phyloP scores from a whole-genome alignment of 2,329 filamentous ascomycete genomes.

The Penicillium sp. region DNA sequence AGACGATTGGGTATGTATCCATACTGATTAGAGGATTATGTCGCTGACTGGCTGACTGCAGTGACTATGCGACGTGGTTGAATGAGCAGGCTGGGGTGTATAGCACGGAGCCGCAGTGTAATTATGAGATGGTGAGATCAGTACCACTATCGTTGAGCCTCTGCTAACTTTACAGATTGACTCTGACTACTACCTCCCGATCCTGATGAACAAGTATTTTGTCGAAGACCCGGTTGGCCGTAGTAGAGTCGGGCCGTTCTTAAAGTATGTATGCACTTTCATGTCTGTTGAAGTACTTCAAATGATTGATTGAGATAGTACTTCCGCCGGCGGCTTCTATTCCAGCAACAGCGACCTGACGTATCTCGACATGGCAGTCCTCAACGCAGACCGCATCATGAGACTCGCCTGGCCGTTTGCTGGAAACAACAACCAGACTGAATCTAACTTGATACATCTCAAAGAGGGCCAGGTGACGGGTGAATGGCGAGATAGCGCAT shows the following conservation, averaged over 20 bases:
- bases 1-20: constrained; percentile 51
- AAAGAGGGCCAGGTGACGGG: constrained; percentile 54
- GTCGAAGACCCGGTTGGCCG: constrained; percentile 43
- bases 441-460: constrained; percentile 56
- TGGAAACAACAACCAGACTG: constrained; percentile 38
- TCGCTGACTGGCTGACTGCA: constrained; percentile 14
- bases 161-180: constrained; percentile 44
- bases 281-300: constrained; percentile 17
- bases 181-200: constrained; percentile 58
- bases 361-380: constrained; percentile 50
- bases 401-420: constrained; percentile 53
- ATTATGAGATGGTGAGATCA: constrained; percentile 52
- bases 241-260: constrained; percentile 33
- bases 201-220: constrained; percentile 59
- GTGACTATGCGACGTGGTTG: constrained; percentile 60
- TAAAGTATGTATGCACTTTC: constrained; percentile 22
- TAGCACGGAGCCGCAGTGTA: constrained; percentile 52
- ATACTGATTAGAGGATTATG: neutral
- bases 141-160: neutral
- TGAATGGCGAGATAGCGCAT: constrained; percentile 60
- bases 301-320: too few species aligned
- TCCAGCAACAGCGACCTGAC: constrained; percentile 50
- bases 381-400: constrained; percentile 58
- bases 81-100: constrained; percentile 49
- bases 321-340: constrained; percentile 47